Conservation (phyloP, 2,329 filamentous ascomycete genomes). For the Colletotrichum echinochloae region DNA sequence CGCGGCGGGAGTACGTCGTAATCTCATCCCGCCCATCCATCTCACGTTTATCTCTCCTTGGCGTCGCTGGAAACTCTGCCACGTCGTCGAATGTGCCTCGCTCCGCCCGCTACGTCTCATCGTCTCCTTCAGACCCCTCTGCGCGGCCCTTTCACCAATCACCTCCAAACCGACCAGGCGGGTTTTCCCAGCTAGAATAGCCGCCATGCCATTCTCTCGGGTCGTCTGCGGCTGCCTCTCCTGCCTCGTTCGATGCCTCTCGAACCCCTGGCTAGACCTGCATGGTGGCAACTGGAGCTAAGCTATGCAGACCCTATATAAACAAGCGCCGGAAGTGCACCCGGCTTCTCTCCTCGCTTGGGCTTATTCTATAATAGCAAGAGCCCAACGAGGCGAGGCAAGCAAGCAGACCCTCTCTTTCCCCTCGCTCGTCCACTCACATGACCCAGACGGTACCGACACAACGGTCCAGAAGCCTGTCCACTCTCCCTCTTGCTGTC, state of each 20-base stretch:
- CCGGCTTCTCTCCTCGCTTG: background rate
- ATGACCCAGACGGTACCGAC: slow-evolving; percentile 26
- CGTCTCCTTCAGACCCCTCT: slow-evolving; percentile 9
- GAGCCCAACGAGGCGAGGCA: slow-evolving; percentile 17
- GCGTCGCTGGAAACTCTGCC: background rate
- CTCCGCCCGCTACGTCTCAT: slow-evolving; percentile 21
- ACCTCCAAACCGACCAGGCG: background rate
- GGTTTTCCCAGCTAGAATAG: slow-evolving; percentile 11
- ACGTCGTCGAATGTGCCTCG: slow-evolving; percentile 27
- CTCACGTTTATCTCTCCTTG: background rate
- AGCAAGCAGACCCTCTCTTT: background rate
- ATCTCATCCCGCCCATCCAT: background rate
- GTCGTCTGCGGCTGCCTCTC: background rate
- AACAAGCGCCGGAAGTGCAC: slow-evolving; percentile 26
- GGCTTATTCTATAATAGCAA: slow-evolving; percentile 7
- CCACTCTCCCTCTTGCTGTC: background rate
- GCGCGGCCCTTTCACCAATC: background rate
- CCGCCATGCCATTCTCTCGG: slow-evolving; percentile 27
- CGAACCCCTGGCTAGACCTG: slow-evolving; percentile 1
- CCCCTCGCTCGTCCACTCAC: slow-evolving; percentile 24
- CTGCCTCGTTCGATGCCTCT: slow-evolving; percentile 14
- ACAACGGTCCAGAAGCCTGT: slow-evolving; percentile 22
- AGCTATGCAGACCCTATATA: background rate
- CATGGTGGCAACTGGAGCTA: background rate
- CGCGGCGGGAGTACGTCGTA: background rate